These are phyloP conservation scores for Conoideocrella luteorostrata DNA, from an alignment of 2,329 filamentous ascomycete genomes.

Conservation along the genomic window DNA sequence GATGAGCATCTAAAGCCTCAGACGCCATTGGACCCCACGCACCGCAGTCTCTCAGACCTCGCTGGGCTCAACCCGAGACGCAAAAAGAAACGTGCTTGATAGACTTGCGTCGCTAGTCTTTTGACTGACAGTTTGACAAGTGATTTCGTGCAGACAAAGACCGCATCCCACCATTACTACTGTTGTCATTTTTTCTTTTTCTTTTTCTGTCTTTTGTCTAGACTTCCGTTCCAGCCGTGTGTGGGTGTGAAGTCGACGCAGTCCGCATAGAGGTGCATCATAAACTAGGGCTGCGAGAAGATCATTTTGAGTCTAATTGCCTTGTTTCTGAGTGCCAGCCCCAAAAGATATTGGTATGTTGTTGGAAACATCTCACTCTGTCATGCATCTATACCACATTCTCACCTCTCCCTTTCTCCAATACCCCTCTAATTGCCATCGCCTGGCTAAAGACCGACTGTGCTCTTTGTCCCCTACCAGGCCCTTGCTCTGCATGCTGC, in stretches of 20 bases:
- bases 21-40: neutral
- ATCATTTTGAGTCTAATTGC: neutral
- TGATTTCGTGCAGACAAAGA: neutral
- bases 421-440: neutral
- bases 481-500: neutral
- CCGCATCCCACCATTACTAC: neutral
- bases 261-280: neutral
- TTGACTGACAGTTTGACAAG: neutral
- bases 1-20: neutral
- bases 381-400: too few species aligned
- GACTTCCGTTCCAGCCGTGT: neutral
- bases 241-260: neutral
- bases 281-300: too few species aligned
- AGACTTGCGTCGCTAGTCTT: slow-evolving; percentile 4
- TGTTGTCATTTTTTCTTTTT: neutral
- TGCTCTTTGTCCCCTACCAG: neutral
- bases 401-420: neutral
- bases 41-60: neutral
- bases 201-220: neutral
- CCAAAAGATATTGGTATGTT: slow-evolving; percentile 1
- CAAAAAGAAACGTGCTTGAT: slow-evolving; percentile 6
- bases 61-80: slow-evolving; percentile 6
- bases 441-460: neutral
- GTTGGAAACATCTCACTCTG: neutral
- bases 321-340: neutral